These are phyloP conservation scores for Pulicaria dysenterica DNA, from an alignment of 129 eudicot species.

Conservation along the genomic window DNA sequence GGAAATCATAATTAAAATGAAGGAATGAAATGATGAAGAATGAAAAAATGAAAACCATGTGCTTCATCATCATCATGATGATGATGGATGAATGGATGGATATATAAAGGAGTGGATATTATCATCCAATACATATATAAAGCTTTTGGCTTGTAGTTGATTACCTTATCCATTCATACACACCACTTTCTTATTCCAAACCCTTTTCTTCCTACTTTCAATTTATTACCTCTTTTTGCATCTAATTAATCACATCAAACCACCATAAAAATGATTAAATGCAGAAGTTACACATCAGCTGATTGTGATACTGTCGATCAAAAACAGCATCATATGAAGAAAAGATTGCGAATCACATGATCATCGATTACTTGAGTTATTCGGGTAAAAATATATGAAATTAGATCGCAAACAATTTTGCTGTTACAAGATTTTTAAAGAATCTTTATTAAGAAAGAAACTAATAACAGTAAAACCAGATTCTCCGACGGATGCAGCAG, in stretches of 20 bases:
- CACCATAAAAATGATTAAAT: too few species aligned
- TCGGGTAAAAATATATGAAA: neutral
- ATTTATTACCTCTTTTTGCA: neutral
- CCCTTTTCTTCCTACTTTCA: neutral
- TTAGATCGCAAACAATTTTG: slow-evolving; percentile 19
- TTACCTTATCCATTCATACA: slow-evolving; percentile 29
- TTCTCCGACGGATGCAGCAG: slow-evolving; percentile 24
- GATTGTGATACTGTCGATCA: too few species aligned
- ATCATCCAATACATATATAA: slow-evolving; percentile 36
- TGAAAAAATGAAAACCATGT: slow-evolving; percentile 17
- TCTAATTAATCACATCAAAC: neutral
- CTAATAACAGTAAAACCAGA: slow-evolving; percentile 28
- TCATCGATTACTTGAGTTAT: slow-evolving; percentile 10
- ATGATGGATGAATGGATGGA: neutral
- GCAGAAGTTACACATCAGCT: too few species aligned
- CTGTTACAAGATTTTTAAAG: slow-evolving; percentile 20
- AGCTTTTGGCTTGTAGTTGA: slow-evolving; percentile 21
- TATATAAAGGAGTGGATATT: slow-evolving; percentile 35
- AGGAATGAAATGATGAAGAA: slow-evolving; percentile 27
- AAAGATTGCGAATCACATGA: neutral
- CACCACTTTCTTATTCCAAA: neutral
- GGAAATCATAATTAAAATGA: slow-evolving; percentile 25
- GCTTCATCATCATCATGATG: slow-evolving; percentile 18
- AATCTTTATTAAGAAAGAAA: slow-evolving; percentile 35
- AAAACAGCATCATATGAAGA: neutral